Base-by-base conservation (phyloP, 1,284 basidiomycete genomes). In the Uromyces viciae-fabae region DNA sequence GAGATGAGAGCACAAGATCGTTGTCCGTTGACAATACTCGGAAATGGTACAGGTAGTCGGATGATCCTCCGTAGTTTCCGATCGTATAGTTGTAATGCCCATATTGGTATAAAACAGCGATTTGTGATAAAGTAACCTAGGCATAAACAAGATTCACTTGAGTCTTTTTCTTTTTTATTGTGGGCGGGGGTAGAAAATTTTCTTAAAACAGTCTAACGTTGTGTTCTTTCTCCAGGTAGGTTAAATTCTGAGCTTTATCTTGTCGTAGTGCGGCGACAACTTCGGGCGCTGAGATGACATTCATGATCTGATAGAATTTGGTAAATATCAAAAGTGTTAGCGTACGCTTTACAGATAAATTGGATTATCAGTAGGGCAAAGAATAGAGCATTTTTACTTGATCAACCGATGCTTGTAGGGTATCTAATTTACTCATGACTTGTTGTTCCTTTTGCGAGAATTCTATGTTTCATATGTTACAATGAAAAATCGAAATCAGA, bases 31-130 rank as follows among this genome's bases (percentile, higher is more conserved):
- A 97, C 82, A 99, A 92, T 68, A 98, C 92, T 82, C 95, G 93
- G 90, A 98, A 99, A 86, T 99, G 96, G 89, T 99, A 95, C 82
- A 99, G 90, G 88, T 97, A 98, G 87, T 98, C 95, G 75, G 95
- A 94, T 28, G 97, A 95, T 82, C 93, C 93, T 83, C 91, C 92
- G 89, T 99, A 99, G 87, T 95, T 94, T 79, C 97, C 96, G 86
- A 94, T 94, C 46, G 95, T 94, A 88, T 94, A 99, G 87, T 97
- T 95, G 89, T 95, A 98, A 86, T 98, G 92, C 80, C 96, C 97
- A 87, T 96, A 98, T 87, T 94, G 94, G 89, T 99, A 99, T 11
- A 99, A 89, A 1, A 94, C 93, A 73, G 92, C 93, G 86, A 99
- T 97, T 90, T 98, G 94, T 82, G 97, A 94, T 81, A 93, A 88